Evolutionary conservation across 305 asterid species (phyloP).

Genomic region (Ilex paraguariensis): DNA sequence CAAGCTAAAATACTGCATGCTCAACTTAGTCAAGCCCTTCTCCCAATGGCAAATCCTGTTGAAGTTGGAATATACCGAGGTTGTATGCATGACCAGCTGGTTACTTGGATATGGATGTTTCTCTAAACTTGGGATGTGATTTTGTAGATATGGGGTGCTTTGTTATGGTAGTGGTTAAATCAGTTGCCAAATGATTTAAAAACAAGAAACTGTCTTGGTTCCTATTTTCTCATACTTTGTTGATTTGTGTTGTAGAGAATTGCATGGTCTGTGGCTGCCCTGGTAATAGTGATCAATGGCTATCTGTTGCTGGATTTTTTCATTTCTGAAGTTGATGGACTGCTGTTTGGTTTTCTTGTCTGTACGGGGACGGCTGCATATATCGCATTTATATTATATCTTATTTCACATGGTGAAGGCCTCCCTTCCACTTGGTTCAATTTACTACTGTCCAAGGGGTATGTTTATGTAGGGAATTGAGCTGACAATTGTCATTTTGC

Average conservation of each 20-base stretch:
- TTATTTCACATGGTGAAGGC: slow-evolving; percentile 50
- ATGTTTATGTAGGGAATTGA: slow-evolving; percentile 31
- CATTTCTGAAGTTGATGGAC: slow-evolving; percentile 66
- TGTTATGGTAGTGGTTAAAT: too few relatives aligned
- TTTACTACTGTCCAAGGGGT: slow-evolving; percentile 31
- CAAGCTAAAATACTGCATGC: too few relatives aligned
- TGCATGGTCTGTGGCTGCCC: slow-evolving; percentile 87
- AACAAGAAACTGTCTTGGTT: not conserved
- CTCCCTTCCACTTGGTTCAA: slow-evolving; percentile 39
- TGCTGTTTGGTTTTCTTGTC: slow-evolving; percentile 49
- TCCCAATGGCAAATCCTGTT: too few relatives aligned
- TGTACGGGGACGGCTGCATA: slow-evolving; percentile 58
- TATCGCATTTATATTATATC: slow-evolving; percentile 58
- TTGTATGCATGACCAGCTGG: not conserved
- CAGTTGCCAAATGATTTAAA: not conserved
- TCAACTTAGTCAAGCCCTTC: too few relatives aligned
- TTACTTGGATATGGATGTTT: not conserved
- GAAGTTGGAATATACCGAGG: too few relatives aligned
- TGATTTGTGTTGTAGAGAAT: slow-evolving; percentile 40
- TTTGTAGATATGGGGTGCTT: not conserved
- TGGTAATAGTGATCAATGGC: slow-evolving; percentile 89
- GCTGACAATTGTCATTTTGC: slow-evolving; percentile 6
- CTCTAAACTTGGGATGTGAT: not conserved
- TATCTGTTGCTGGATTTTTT: slow-evolving; percentile 85
- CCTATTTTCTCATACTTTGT: slow-evolving; percentile 2